These are phyloP conservation scores for Ogataea pilisensis DNA, from an alignment of 805 yeast genomes.

Conservation along the genomic window DNA sequence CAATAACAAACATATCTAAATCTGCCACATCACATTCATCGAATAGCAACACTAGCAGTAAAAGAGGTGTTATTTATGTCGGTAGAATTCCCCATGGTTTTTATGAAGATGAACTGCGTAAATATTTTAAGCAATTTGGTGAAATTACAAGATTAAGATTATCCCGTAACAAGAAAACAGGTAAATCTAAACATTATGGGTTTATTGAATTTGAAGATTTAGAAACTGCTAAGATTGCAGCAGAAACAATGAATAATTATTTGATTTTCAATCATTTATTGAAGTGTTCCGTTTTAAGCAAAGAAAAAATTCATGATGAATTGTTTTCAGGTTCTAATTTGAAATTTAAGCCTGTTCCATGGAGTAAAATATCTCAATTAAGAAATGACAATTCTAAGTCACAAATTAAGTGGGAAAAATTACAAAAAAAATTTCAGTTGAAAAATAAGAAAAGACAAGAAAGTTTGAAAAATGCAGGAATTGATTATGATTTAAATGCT, in stretches of 20 bases:
- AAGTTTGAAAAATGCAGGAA: constrained; percentile 53
- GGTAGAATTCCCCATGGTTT: constrained; percentile 94
- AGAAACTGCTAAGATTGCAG: constrained; percentile 83
- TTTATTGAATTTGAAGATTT: constrained; percentile 74
- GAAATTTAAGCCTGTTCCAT: constrained; percentile 55
- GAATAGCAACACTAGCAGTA: constrained; percentile 16
- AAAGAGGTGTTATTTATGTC: constrained; percentile 73
- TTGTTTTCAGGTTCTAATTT: constrained; percentile 55
- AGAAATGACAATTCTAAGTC: constrained; percentile 56
- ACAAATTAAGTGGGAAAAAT: constrained; percentile 50
- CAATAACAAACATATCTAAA: constrained; percentile 6
- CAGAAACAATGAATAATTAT: constrained; percentile 95
- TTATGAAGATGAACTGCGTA: constrained; percentile 72
- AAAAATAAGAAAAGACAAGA: constrained; percentile 42
- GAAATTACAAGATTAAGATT: constrained; percentile 71
- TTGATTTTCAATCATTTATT: constrained; percentile 82
- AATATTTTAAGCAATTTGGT: constrained; percentile 90
- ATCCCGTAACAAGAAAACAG: constrained; percentile 86
- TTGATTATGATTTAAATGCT: constrained; percentile 40
- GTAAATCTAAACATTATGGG: constrained; percentile 87
- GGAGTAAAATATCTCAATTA: constrained; percentile 49
- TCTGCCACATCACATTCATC: constrained; percentile 3
- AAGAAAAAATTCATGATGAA: constrained; percentile 50
- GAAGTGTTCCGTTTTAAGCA: constrained; percentile 53
- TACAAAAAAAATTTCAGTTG: constrained; percentile 43